Evolutionary conservation across 2,329 filamentous ascomycete species (phyloP), one percentile per base, ranked within the genome.

Genomic region (Alternaria incomplexa): DNA sequence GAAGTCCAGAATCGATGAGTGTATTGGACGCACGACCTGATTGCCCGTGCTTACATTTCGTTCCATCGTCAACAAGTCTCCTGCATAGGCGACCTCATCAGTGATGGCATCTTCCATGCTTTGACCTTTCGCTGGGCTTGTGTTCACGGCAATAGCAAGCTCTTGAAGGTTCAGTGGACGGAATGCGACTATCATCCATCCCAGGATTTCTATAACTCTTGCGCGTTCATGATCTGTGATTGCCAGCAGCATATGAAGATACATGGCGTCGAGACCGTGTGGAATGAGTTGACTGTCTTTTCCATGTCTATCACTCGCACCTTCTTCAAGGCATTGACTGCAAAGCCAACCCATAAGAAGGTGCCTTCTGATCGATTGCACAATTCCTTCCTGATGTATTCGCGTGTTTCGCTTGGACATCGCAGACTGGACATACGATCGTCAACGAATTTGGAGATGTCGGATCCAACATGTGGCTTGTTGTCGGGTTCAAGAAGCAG

Each of bases 381-480:
- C 0, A 36, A 6, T 1, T 8, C 8, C 0, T 36, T 9, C 4
- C 2, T 5, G 32, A 36, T 32, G 12, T 32, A 13, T 2, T 2
- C 12, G 0, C 28, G 1, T 11, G 2, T 0, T 12, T 30, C 30
- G 12, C 0, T 3, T 32, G 30, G 30, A 2, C 30, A 32, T 0
- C 6, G 12, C 4, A 32, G 6, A 32, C 12, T 6, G 12, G 30
- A 6, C 3, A 32, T 32, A 6, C 30, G 30, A n/a, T 36, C 15
- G 13, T 36, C 13, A 8, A 40, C 4, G 15, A 40, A 40, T 4
- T 10, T 40, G 15, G 8, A 40, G 15, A 40, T n/a, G 10, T 40
- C 15, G 1, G 32, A 36, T 36, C 4, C 15, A 3, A 36, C 7
- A 0, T 3, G 32, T 1, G 7, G 1, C 15, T 5, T 4, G 0